Evolutionary conservation across 805 yeast genomes (phyloP).

Genomic region (Saturnispora gosingensis): DNA sequence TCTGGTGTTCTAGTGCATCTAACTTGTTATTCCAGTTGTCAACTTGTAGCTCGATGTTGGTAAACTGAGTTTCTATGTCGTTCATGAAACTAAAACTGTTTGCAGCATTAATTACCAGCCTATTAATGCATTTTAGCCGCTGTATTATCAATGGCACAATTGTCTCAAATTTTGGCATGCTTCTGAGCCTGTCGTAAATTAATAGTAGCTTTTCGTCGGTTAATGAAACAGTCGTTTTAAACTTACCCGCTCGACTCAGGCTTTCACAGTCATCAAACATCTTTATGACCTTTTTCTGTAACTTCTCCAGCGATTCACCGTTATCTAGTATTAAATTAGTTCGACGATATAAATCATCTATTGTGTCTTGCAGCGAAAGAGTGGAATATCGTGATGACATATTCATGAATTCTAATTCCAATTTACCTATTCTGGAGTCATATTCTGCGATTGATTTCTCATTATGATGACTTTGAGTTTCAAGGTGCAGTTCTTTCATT

Average conservation of each 20-base stretch:
- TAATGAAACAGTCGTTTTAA: conserved; percentile 5
- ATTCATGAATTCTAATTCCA: conserved; percentile 9
- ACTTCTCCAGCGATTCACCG: conserved; percentile 10
- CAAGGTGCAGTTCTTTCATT: background rate
- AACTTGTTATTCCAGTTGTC: conserved; percentile 20
- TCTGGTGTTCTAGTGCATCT: conserved; percentile 13
- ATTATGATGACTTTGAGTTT: background rate
- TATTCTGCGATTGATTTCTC: conserved; percentile 1
- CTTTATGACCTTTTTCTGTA: conserved; percentile 11
- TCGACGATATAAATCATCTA: conserved; percentile 22
- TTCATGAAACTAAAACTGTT: conserved; percentile 11
- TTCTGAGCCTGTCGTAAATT: conserved; percentile 15
- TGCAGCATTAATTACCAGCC: conserved; percentile 7
- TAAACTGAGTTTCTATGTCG: conserved; percentile 14
- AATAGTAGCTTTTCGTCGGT: conserved; percentile 17
- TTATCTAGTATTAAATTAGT: conserved; percentile 16
- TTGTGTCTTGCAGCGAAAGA: conserved; percentile 17
- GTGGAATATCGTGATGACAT: background rate
- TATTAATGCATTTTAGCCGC: conserved; percentile 17
- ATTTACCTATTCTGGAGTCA: conserved; percentile 12
- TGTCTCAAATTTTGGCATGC: conserved; percentile 15
- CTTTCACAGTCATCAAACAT: conserved; percentile 10
- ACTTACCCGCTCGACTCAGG: conserved; percentile 8
- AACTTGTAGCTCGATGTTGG: conserved; percentile 13
- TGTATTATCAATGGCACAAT: conserved; percentile 13